Base-by-base conservation (phyloP, 768 basidiomycete genomes). In the Mycena vulgaris region DNA sequence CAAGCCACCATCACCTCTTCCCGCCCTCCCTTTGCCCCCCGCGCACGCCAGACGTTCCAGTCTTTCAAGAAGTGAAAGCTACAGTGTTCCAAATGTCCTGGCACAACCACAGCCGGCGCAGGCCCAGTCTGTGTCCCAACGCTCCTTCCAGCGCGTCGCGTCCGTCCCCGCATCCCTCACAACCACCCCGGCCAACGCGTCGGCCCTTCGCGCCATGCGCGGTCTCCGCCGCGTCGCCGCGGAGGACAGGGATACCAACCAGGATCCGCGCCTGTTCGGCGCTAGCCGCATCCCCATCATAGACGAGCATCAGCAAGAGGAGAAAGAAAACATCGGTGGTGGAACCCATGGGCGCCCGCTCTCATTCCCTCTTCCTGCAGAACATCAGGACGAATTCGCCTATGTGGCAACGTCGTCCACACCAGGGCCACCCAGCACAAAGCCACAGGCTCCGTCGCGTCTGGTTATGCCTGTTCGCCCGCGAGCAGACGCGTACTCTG, bases 111-210 rank as follows among this genome's bases (percentile, higher is more conserved):
- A 55, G 51, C 76, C 27, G 61, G 63, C 19, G 42, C 76, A 45
- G 21, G 30, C 66, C 33, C 65, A 61, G 40, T 68, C 66, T 33
- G 75, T 78, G 61, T 81, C 75, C n/a, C 79, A 79, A 60, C 86
- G 93, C 57, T 88, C 89, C 8, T 90, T 94, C 75, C 87, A 89
- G 70, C 91, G 93, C 70, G 86, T 89, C 42, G 84, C 87, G 3
- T 95, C 93, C 13, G 90, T 88, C 31, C 89, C 92, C 13, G 81
- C 85, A n/a, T 75, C 80, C 37, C 56, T 82, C 31, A 76, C 76
- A 57, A 74, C 78, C 14, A 75, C 81, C 13, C 80, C 80, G 19
- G 80, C 79, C 66, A 72, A 77, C 67, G 40, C 84, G 66, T 49
- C 82, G 60, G 39, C 78, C 69, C 30, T 75, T 68, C 51, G 74